Evolutionary conservation across 2,329 filamentous ascomycete genomes (phyloP), one percentile per base, ranked within the genome.

Genomic region (Plectosphaerella sp.): DNA sequence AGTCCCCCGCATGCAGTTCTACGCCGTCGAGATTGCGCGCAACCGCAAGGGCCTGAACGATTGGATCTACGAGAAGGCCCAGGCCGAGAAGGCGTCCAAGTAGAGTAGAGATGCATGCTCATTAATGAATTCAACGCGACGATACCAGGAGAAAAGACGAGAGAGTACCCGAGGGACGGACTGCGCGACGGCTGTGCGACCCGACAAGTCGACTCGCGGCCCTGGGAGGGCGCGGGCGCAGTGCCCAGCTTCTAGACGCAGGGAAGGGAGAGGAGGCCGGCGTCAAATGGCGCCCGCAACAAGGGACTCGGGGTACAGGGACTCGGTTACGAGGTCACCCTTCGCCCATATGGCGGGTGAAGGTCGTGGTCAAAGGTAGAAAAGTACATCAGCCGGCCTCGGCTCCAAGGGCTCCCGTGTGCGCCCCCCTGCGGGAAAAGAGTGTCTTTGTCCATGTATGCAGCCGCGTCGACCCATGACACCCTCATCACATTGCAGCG

Each of bases 11-110:
- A 79, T 79, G 73, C 77, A 80, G 62, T 79, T 79, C 54, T 73
- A 86, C 81, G 74, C 75, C 47, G 59, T 76, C 48, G 75, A 80
- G 65, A 77, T 79, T 62, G 73, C 73, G 42, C 70, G 90, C 79
- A 99, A 99, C 73, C 87, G 87, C 55, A 82, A 82, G 50, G 93
- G 93, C 25, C 73, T 97, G 53, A 99, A 99, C 65, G 94, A 99
- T 71, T 99, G 94, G 94, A 84, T 99, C 57, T 94, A 93, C 70
- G 92, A 97, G 73, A 80, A 89, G 68, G 83, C 86, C 1, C 84
- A 93, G 63, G 77, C 79, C 52, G 75, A 81, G 60, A 80, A 80
- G 68, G 69, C 71, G 4, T 52, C 49, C n/a, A 49, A 48, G 41
- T 43, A 43, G 41, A 43, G 41, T n/a, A n/a, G n/a, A n/a, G 15